Evolutionary conservation across 257 asterid species (phyloP), one percentile per base, ranked within the genome.

Genomic region (Scutellaria minor): DNA sequence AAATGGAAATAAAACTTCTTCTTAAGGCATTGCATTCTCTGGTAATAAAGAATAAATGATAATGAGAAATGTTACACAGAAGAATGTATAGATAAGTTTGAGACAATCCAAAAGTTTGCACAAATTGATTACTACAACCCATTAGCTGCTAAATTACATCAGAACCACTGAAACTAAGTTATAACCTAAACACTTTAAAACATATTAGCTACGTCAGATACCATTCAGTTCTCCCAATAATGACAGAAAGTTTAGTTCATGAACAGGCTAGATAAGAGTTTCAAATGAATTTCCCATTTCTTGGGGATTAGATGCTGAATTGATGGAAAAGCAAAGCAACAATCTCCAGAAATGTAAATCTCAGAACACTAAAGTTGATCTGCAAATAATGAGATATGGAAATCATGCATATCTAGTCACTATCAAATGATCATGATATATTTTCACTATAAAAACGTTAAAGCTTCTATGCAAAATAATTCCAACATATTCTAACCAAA

Each of bases 21-120:
- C 93, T 94, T 94, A 81, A 94, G 91, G 92, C 86, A 83, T 71
- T 89, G 99, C 93, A 88, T 88, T 84, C 97, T 87, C 99, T 93
- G 94, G 66, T 75, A 60, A 76, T 40, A 55, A 58, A 75, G 64
- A 71, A 76, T 68, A 71, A 73, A 68, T 10, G 10, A 67, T 66
- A 40, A 47, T 31, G 52, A 74, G 72, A 72, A 70, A 53, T 48
- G 48, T 73, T 66, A 72, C 55, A 50, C 40, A 50, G 50, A 51
- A 48, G 59, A 61, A 60, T 68, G 57, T 37, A 37, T 5, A 54
- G 31, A 64, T 11, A 12, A 62, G 50, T 57, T 57, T 39, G 51
- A 60, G 47, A 44, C 52, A 39, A 59, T 40, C 54, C 9, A 39
- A 47, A 55, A 60, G 50, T 60, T 50, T 66, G 59, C 68, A 62